Evolutionary conservation across 768 basidiomycete genomes (phyloP).

Genomic region (Amanita phalloides): DNA sequence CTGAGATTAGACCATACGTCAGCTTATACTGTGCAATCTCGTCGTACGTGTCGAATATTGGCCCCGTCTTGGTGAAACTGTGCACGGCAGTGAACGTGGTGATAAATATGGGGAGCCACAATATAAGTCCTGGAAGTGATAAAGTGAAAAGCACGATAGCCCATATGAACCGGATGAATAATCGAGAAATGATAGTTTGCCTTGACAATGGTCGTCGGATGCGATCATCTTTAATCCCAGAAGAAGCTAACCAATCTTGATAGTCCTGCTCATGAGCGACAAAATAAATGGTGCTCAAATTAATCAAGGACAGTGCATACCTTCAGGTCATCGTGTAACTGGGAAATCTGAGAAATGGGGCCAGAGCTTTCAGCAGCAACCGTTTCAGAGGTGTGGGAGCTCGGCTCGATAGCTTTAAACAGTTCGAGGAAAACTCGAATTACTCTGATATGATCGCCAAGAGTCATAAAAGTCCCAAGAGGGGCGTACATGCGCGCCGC

Average conservation of each 20-base stretch:
- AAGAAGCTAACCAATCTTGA: conserved; percentile 56
- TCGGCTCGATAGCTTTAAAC: conserved; percentile 40
- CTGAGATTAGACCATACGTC: conserved; percentile 70
- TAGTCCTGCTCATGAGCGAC: conserved; percentile 23
- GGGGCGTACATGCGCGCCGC: conserved; percentile 79
- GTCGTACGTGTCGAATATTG: conserved; percentile 80
- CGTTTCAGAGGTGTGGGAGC: conserved; percentile 12
- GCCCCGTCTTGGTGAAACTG: conserved; percentile 73
- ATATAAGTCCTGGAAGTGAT: conserved; percentile 65
- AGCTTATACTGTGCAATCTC: conserved; percentile 89
- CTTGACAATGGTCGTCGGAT: conserved; percentile 55
- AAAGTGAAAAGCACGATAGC: conserved; percentile 48
- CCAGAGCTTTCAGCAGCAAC: conserved; percentile 12
- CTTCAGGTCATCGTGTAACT: conserved; percentile 47
- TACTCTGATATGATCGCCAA: conserved; percentile 78
- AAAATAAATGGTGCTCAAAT: neutral
- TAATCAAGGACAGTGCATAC: conserved; percentile 20
- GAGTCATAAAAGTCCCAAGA: conserved; percentile 74
- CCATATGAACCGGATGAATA: conserved; percentile 58
- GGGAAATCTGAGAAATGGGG: conserved; percentile 16
- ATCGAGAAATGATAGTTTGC: conserved; percentile 46
- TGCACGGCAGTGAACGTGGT: conserved; percentile 61
- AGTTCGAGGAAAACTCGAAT: conserved; percentile 67
- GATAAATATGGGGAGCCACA: conserved; percentile 74
- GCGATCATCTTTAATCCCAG: conserved; percentile 80